These are phyloP conservation scores for Podospora fimiseda DNA, from an alignment of 495 filamentous ascomycete genomes.

Conservation along the genomic window DNA sequence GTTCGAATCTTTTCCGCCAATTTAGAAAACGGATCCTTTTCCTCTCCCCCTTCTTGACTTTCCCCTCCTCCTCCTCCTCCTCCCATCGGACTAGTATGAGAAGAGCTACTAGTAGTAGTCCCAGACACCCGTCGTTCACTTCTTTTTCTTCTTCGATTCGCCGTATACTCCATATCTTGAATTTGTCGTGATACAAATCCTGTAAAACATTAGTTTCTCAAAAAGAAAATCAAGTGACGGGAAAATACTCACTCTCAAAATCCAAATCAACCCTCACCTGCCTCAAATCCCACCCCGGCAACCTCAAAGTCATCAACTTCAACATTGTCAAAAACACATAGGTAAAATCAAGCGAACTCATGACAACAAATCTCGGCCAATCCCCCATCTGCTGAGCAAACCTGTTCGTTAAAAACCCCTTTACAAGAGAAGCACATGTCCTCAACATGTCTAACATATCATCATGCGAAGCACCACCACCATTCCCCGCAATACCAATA, in stretches of 20 bases:
- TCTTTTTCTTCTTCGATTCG: conserved; percentile 4
- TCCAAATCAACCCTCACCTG: conserved; percentile 13
- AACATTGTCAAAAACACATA: conserved; percentile 24
- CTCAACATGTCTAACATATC: conserved; percentile 18
- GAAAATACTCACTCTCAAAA: too few relatives aligned
- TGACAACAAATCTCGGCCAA: conserved; percentile 22
- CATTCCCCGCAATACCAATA: not conserved
- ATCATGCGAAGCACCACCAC: not conserved
- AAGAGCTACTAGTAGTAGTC: not conserved
- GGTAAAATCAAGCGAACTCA: conserved; percentile 21
- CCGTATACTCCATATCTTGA: conserved; percentile 17
- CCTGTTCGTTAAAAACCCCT: conserved; percentile 17
- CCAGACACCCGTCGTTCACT: not conserved
- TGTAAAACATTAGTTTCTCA: too few relatives aligned
- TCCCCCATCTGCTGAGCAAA: conserved; percentile 4
- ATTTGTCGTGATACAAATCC: conserved; percentile 15
- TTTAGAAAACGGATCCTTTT: conserved; percentile 11
- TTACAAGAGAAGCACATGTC: conserved; percentile 15
- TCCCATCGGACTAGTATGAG: not conserved
- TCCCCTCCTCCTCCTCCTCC: not conserved
- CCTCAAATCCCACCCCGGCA: conserved; percentile 21
- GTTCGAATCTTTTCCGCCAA: conserved; percentile 14
- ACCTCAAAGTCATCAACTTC: conserved; percentile 20
- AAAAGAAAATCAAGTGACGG: too few relatives aligned
- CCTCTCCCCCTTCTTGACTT: not conserved